Evolutionary conservation across 1,284 basidiomycete genomes (phyloP).

Genomic region (Macrocystidia cucumis): DNA sequence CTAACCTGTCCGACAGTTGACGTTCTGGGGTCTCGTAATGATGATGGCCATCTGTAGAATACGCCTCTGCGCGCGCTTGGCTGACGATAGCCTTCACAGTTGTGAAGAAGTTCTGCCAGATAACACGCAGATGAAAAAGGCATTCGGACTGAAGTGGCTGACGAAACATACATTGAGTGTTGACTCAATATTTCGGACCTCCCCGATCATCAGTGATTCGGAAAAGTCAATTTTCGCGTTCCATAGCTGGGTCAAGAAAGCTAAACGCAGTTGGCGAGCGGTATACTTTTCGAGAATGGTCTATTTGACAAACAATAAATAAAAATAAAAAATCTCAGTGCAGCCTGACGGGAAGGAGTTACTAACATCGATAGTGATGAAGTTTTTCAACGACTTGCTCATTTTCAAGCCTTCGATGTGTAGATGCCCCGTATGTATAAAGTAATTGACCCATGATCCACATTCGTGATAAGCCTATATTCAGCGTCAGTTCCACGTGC

Average conservation of each 20-base stretch:
- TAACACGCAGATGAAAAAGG: conserved; percentile 6
- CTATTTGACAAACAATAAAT: conserved; percentile 29
- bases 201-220: conserved; percentile 80
- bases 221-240: conserved; percentile 94
- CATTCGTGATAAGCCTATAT: conserved; percentile 86
- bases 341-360: background rate
- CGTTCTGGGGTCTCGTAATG: conserved; percentile 60
- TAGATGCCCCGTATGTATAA: conserved; percentile 96
- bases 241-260: conserved; percentile 92
- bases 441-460: conserved; percentile 97
- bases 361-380: conserved; percentile 94
- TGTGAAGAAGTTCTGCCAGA: conserved; percentile 86
- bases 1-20: conserved; percentile 57
- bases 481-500: conserved; percentile 6
- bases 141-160: conserved; percentile 3
- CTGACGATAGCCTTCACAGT: conserved; percentile 77
- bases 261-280: conserved; percentile 88
- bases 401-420: conserved; percentile 99
- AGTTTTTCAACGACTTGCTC: conserved; percentile 99
- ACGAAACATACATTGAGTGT: conserved; percentile 71
- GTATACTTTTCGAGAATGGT: conserved; percentile 87
- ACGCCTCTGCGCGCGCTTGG: conserved; percentile 40
- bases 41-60: conserved; percentile 50
- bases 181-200: conserved; percentile 83
- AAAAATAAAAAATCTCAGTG: conserved; percentile 5